These are phyloP conservation scores for Leccinum barrowsii DNA, from an alignment of 768 basidiomycete genomes.

Conservation along the genomic window DNA sequence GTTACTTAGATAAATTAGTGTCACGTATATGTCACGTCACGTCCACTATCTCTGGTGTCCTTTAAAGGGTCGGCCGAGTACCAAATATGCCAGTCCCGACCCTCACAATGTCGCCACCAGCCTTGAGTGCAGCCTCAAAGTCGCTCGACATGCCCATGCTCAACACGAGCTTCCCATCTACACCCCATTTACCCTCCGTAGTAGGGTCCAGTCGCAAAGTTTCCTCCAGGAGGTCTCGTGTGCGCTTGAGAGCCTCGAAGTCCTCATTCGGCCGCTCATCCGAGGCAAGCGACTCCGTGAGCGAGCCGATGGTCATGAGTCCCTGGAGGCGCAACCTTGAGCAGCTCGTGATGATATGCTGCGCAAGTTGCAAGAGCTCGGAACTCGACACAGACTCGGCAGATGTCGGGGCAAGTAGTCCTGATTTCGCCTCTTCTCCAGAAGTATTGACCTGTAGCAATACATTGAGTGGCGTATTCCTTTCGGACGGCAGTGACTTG, in stretches of 20 bases:
- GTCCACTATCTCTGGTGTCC: neutral
- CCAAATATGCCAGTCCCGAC: conserved; percentile 94
- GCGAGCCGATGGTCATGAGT: conserved; percentile 95
- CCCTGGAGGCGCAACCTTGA: conserved; percentile 76
- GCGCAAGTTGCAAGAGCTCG: conserved; percentile 65
- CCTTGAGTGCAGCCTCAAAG: conserved; percentile 79
- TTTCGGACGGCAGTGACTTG: conserved; percentile 60
- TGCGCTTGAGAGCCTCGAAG: conserved; percentile 66
- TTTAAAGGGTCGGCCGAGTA: conserved; percentile 47
- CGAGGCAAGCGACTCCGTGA: conserved; percentile 58
- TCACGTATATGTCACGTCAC: conserved; percentile 29
- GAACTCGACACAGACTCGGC: conserved; percentile 31
- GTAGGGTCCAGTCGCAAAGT: conserved; percentile 36
- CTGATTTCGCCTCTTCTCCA: conserved; percentile 87
- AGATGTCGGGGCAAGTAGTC: conserved; percentile 58
- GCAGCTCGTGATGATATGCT: conserved; percentile 67
- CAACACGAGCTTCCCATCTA: conserved; percentile 50
- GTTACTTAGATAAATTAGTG: conserved; percentile 22
- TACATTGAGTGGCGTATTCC: conserved; percentile 65
- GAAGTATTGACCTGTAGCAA: conserved; percentile 96
- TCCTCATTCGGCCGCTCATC: conserved; percentile 56
- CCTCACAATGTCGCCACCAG: conserved; percentile 83
- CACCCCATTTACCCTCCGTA: conserved; percentile 41
- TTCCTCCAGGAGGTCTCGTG: conserved; percentile 54
- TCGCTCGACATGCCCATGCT: conserved; percentile 99